These are phyloP conservation scores for Fusarium algeriense DNA, from an alignment of 2,329 filamentous ascomycete species.

Conservation along the genomic window DNA sequence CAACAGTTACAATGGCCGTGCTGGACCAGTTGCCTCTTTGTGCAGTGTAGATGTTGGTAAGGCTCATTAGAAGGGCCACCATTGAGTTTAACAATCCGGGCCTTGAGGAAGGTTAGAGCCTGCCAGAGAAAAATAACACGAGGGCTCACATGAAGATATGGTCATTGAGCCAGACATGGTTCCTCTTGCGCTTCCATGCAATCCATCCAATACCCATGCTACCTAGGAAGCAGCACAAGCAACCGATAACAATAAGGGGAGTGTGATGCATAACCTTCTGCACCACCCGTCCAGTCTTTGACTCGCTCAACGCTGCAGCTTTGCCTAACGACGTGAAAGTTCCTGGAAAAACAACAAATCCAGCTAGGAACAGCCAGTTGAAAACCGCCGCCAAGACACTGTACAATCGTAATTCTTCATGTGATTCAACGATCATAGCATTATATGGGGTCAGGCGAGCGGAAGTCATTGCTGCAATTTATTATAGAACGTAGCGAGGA, in stretches of 20 bases:
- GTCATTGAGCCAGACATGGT: constrained; percentile 13
- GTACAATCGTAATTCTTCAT: constrained; percentile 4
- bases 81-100: not conserved
- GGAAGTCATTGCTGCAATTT: not conserved
- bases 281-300: constrained; percentile 3
- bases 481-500: not conserved
- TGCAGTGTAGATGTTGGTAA: not conserved
- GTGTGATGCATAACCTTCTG: constrained; percentile 3
- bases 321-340: constrained; percentile 13
- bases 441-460: constrained; percentile 9
- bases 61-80: not conserved
- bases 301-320: not conserved
- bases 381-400: constrained; percentile 3
- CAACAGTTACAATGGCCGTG: not conserved
- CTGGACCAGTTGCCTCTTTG: not conserved
- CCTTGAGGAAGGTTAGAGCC: not conserved
- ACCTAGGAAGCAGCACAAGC: constrained; percentile 13
- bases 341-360: constrained; percentile 17
- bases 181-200: constrained; percentile 9
- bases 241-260: constrained; percentile 4
- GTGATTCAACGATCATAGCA: constrained; percentile 15
- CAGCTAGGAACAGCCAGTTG: constrained; percentile 25
- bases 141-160: constrained; percentile 10
- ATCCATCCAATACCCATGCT: constrained; percentile 7
- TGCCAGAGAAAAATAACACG: not conserved